Conservation (phyloP, 1,139 yeast species). For the Kazachstania sp. region DNA sequence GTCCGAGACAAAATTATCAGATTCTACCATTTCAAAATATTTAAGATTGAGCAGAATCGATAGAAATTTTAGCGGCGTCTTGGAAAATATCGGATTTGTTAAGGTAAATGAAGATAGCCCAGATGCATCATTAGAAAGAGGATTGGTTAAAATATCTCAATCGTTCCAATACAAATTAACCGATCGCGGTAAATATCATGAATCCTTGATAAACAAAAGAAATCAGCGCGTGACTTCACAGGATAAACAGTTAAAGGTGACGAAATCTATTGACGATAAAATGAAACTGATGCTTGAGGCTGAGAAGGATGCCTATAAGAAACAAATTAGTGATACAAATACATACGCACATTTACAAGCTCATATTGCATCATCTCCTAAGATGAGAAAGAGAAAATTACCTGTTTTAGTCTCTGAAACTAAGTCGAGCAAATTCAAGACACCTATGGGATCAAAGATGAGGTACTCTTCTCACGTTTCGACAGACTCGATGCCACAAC, state of each 20-base stretch:
- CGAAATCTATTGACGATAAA: slow-evolving; percentile 22
- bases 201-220: slow-evolving; percentile 12
- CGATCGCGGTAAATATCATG: slow-evolving; percentile 23
- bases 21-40: slow-evolving; percentile 16
- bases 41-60: slow-evolving; percentile 23
- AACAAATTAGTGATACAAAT: slow-evolving; percentile 16
- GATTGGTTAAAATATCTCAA: slow-evolving; percentile 17
- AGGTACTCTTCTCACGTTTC: slow-evolving; percentile 5
- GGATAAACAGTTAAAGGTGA: slow-evolving; percentile 6
- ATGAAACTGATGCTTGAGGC: slow-evolving; percentile 22
- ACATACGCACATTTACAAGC: slow-evolving; percentile 27
- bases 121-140: slow-evolving; percentile 19
- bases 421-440: slow-evolving; percentile 19
- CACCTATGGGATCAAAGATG: slow-evolving; percentile 20
- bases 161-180: slow-evolving; percentile 21
- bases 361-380: slow-evolving; percentile 29
- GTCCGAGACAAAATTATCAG: slow-evolving; percentile 22
- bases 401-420: slow-evolving; percentile 28
- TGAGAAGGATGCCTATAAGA: slow-evolving; percentile 16
- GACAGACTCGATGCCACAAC: slow-evolving; percentile 14
- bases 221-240: slow-evolving; percentile 12
- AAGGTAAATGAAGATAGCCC: slow-evolving; percentile 24
- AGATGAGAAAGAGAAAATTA: slow-evolving; percentile 19
- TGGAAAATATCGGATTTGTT: slow-evolving; percentile 22
- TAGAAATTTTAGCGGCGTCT: slow-evolving; percentile 19